These are phyloP conservation scores for Exophiala bonariae DNA, from an alignment of 2,329 filamentous ascomycete genomes.

Conservation along the genomic window DNA sequence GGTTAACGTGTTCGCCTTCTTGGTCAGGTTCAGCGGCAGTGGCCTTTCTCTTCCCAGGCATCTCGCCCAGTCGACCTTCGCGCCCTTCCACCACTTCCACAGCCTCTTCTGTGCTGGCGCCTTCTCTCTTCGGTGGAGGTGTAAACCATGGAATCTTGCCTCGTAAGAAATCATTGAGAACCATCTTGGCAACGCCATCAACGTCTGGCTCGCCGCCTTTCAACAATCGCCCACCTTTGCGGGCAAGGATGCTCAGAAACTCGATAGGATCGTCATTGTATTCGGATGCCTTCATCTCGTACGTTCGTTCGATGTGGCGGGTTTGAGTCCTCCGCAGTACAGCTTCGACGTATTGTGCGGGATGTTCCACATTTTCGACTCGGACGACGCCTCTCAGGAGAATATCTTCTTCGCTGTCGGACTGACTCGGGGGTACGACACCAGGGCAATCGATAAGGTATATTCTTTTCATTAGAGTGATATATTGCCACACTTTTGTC, in stretches of 20 bases:
- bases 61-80: conserved; percentile 79
- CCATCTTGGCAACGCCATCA: conserved; percentile 94
- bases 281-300: conserved; percentile 68
- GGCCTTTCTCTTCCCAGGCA: conserved; percentile 72
- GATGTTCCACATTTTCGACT: conserved; percentile 94
- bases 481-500: conserved; percentile 98
- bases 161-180: conserved; percentile 91
- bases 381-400: conserved; percentile 87
- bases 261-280: conserved; percentile 71
- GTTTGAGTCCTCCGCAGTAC: conserved; percentile 78
- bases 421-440: conserved; percentile 85
- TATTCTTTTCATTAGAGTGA: conserved; percentile 91
- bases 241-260: conserved; percentile 82
- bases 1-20: conserved; percentile 46
- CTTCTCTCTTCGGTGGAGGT: conserved; percentile 62
- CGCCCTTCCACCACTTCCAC: conserved; percentile 65
- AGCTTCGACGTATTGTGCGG: conserved; percentile 90
- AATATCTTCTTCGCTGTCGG: conserved; percentile 83
- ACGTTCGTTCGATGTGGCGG: conserved; percentile 88
- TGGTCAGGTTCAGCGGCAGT: conserved; percentile 52
- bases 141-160: conserved; percentile 98
- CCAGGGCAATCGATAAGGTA: conserved; percentile 96
- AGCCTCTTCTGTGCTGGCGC: conserved; percentile 36
- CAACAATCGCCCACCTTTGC: conserved; percentile 81
- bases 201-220: conserved; percentile 94